Conservation (phyloP, 441 rosid species). For the Adansonia grandidieri region DNA sequence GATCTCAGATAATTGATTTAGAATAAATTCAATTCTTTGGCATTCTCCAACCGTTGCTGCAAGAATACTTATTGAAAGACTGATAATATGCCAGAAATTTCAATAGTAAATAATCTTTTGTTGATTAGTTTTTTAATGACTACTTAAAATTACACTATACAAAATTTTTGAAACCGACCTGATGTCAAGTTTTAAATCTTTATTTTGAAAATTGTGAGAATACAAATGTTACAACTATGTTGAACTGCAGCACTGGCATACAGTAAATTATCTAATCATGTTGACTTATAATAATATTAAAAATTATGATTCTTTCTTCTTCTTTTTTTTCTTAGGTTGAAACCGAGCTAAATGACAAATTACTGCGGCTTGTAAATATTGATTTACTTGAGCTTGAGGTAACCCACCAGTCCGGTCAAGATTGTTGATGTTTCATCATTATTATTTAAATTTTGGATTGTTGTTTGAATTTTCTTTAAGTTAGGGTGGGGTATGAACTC, state of each 20-base stretch:
- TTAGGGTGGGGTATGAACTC: too few species aligned
- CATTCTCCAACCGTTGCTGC: not conserved
- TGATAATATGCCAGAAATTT: not conserved
- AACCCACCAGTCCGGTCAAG: too few species aligned
- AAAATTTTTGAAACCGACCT: not conserved
- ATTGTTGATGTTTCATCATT: too few species aligned
- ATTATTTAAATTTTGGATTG: too few species aligned
- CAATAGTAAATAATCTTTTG: not conserved
- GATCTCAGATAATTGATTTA: not conserved
- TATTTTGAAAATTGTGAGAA: not conserved
- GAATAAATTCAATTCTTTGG: not conserved
- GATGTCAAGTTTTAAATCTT: not conserved
- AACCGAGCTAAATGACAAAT: conserved; percentile 43
- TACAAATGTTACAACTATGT: not conserved
- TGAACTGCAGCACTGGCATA: not conserved
- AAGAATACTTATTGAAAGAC: not conserved
- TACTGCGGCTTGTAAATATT: too few species aligned
- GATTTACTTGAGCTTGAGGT: too few species aligned
- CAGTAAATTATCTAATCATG: not conserved
- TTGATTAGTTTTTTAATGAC: not conserved
- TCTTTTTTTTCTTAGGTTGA: conserved; percentile 62
- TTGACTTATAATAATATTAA: not conserved
- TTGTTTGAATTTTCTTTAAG: too few species aligned
- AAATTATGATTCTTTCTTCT: not conserved
- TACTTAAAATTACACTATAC: not conserved